Conservation (phyloP, 257 asterid species). For the Nicotiana attenuata region DNA sequence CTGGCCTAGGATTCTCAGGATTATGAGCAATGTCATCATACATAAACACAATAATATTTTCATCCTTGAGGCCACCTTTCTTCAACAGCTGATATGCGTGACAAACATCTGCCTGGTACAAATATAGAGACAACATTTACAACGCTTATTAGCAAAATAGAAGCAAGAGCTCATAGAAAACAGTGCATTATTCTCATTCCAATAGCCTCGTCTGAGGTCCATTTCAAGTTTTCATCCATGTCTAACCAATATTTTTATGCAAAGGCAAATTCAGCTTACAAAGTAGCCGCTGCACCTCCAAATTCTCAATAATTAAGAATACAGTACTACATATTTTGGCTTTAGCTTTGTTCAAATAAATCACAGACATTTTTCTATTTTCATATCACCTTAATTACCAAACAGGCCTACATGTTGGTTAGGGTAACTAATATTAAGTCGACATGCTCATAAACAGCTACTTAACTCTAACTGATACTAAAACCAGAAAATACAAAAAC, state of each 20-base stretch:
- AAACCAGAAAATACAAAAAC: neutral
- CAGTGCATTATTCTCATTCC: neutral
- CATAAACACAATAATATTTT: conserved; percentile 78
- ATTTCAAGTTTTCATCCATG: neutral
- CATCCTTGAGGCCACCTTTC: conserved; percentile 86
- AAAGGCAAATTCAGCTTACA: too few relatives aligned
- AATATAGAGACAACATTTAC: neutral
- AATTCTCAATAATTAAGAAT: neutral
- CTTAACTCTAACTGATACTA: neutral
- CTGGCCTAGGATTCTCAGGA: conserved; percentile 79
- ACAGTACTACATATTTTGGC: neutral
- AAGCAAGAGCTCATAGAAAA: neutral
- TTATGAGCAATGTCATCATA: conserved; percentile 83
- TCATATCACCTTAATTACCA: neutral
- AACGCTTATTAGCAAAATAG: neutral
- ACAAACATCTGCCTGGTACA: conserved; percentile 77
- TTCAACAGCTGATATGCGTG: conserved; percentile 87
- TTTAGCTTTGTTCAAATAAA: neutral
- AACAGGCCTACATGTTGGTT: neutral
- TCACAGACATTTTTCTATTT: neutral
- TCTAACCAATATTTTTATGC: neutral
- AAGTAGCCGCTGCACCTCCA: too few relatives aligned
- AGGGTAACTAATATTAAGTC: neutral
- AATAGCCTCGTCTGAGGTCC: neutral
- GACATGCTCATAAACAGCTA: neutral